phyloP scores from a whole-genome alignment of 192 early-diverging fungal genomes.

The Backusella tarrabulga region DNA sequence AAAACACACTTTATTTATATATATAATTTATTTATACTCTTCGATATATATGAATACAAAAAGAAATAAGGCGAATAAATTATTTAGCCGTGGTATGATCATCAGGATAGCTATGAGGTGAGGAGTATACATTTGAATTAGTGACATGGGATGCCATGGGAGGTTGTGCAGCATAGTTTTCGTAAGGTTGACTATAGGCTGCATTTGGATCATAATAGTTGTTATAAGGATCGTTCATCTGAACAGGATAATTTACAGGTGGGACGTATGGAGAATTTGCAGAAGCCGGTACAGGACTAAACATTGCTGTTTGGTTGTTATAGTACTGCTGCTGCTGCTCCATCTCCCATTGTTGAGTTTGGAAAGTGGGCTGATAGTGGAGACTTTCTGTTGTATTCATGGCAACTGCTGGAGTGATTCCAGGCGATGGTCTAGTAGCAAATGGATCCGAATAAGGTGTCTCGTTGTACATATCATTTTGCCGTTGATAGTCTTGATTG shows the following conservation, averaged over 20 bases:
- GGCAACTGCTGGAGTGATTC: not conserved
- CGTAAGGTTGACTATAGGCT: not conserved
- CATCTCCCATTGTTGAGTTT: conserved; percentile 3
- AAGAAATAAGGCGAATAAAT: not conserved
- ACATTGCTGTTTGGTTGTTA: not conserved
- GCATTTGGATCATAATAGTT: conserved; percentile 12
- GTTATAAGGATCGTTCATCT: not conserved
- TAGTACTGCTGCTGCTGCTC: not conserved
- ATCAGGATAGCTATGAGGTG: not conserved
- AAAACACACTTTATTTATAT: not conserved
- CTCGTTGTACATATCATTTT: not conserved
- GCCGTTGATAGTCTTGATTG: conserved; percentile 18
- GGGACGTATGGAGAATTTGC: not conserved
- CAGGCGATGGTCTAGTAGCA: not conserved
- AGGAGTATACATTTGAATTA: not conserved
- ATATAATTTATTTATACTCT: not conserved
- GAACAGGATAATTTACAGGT: not conserved
- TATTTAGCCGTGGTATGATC: not conserved
- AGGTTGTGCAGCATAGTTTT: not conserved
- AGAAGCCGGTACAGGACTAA: not conserved
- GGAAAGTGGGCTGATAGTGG: not conserved
- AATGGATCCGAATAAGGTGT: not conserved
- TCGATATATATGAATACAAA: not conserved
- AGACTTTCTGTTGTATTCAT: not conserved
- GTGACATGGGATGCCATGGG: not conserved